Evolutionary conservation across 352 stramenopile genomes (phyloP).

Genomic region (Phytophthora hibernalis): DNA sequence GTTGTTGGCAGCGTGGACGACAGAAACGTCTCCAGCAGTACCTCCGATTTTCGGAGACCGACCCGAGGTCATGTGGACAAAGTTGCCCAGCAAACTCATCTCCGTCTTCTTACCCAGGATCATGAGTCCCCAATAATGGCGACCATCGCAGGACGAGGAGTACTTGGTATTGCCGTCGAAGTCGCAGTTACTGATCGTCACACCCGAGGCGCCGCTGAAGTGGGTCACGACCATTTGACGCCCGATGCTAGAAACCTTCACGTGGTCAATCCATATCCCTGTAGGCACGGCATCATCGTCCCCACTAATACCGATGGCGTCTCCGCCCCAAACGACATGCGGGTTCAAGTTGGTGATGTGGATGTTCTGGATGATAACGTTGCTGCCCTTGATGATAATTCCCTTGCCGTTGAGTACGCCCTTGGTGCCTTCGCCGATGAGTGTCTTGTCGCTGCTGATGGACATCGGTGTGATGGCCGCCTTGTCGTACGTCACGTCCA

Average conservation of each 20-base stretch:
- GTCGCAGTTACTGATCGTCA: constrained; percentile 53
- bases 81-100: constrained; percentile 42
- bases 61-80: constrained; percentile 43
- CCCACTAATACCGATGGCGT: constrained; percentile 30
- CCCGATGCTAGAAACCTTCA: constrained; percentile 44
- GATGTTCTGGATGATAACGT: constrained; percentile 58
- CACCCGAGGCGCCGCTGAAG: constrained; percentile 28
- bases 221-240: constrained; percentile 50
- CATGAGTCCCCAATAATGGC: constrained; percentile 51
- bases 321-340: constrained; percentile 42
- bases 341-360: constrained; percentile 61
- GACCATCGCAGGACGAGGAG: constrained; percentile 51
- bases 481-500: constrained; percentile 36
- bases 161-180: constrained; percentile 27
- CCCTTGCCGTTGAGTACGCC: constrained; percentile 51
- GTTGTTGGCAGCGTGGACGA: constrained; percentile 48
- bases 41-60: constrained; percentile 39
- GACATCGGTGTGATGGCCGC: constrained; percentile 27
- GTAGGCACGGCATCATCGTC: constrained; percentile 16
- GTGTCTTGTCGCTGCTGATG: constrained; percentile 45
- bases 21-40: constrained; percentile 5
- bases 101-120: constrained; percentile 29
- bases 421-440: constrained; percentile 44
- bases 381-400: constrained; percentile 39
- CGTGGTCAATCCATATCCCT: constrained; percentile 58